Percentiles rank a stretch among this genome's conserved stretches.
Evolutionary conservation across 208 protist genomes (phyloP).

Genomic region (Tritrichomonas musculus): DNA sequence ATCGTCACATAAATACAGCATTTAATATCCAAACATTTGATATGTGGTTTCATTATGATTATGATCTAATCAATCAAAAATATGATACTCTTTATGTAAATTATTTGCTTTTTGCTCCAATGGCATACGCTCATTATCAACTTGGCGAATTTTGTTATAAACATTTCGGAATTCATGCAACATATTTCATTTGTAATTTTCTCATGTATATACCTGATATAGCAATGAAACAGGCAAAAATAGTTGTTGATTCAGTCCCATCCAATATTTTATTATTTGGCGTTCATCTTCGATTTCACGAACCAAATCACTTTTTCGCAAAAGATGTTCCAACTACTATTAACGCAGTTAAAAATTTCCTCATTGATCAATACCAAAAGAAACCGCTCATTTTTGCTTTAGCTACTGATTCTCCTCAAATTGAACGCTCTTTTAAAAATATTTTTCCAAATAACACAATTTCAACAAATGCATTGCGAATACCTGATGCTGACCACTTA

Average conservation of each 20-base stretch:
- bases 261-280: not conserved
- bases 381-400: constrained; percentile 16
- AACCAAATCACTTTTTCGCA: not conserved
- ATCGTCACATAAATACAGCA: not conserved
- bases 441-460: not conserved
- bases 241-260: not conserved
- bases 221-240: not conserved
- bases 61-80: not conserved
- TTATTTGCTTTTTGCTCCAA: not conserved
- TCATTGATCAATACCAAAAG: not conserved
- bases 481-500: not conserved
- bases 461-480: not conserved
- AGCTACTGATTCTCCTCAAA: not conserved
- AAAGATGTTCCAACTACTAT: not conserved
- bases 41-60: not conserved
- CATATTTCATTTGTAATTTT: not conserved
- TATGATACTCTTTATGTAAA: not conserved
- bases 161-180: constrained; percentile 28
- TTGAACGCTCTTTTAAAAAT: not conserved
- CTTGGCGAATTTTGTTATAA: not conserved
- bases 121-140: not conserved
- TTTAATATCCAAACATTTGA: not conserved
- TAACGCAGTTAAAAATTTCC: not conserved
- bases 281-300: not conserved
- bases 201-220: not conserved